phyloP scores from a whole-genome alignment of 192 early-diverging fungal genomes.

The Geosiphon pyriformis region DNA sequence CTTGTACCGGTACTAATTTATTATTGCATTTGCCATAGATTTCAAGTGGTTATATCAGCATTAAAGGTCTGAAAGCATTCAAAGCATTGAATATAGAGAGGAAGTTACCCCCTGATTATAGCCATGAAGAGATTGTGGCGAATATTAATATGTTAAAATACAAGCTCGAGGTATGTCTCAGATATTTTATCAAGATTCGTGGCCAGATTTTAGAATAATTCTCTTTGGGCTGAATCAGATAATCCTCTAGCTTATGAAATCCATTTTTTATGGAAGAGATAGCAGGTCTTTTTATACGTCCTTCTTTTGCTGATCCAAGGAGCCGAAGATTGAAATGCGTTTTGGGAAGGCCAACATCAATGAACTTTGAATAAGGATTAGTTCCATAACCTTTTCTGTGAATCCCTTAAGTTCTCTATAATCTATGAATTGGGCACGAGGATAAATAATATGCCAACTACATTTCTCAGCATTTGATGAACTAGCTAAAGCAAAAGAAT shows the following conservation, averaged over 20 bases:
- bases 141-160: conserved; percentile 23
- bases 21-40: conserved; percentile 12
- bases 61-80: conserved; percentile 6
- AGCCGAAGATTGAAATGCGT: conserved; percentile 8
- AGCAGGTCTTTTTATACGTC: conserved; percentile 8
- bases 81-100: conserved; percentile 13
- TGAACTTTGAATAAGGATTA: neutral
- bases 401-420: conserved; percentile 16
- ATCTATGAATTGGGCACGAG: conserved; percentile 4
- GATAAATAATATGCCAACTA: conserved; percentile 15
- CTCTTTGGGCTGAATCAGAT: conserved; percentile 2
- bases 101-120: neutral
- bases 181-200: conserved; percentile 5
- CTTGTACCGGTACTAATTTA: conserved; percentile 20
- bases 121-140: neutral
- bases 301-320: conserved; percentile 9
- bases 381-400: conserved; percentile 6
- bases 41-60: conserved; percentile 5
- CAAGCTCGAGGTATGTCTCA: conserved; percentile 1
- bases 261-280: conserved; percentile 1
- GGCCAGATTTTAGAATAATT: conserved; percentile 8
- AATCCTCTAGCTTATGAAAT: neutral
- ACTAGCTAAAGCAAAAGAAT: conserved; percentile 13
- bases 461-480: conserved; percentile 15
- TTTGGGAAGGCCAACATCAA: conserved; percentile 17